These are phyloP conservation scores for Aspergillus egyptiacus DNA, from an alignment of 495 filamentous ascomycete species.

Conservation along the genomic window DNA sequence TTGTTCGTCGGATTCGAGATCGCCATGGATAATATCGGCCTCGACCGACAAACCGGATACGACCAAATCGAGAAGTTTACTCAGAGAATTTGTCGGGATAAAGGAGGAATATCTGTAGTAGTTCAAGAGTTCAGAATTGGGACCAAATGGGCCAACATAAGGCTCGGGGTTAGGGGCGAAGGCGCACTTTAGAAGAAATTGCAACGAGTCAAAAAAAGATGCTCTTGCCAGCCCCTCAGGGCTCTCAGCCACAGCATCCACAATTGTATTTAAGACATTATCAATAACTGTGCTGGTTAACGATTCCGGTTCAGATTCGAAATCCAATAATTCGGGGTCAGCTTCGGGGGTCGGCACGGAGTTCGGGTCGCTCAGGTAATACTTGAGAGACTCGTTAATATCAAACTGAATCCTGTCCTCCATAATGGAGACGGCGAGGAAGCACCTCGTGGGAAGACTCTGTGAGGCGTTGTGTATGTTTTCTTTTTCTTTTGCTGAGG, in stretches of 20 bases:
- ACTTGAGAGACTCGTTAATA: slow-evolving; percentile 90
- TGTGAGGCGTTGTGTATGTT: slow-evolving; percentile 1
- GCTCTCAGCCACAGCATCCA: slow-evolving; percentile 87
- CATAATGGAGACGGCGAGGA: slow-evolving; percentile 49
- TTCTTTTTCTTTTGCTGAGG: not conserved
- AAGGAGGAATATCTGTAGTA: slow-evolving; percentile 71
- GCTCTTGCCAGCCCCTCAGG: slow-evolving; percentile 78
- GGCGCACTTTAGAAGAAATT: slow-evolving; percentile 94
- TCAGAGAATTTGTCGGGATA: slow-evolving; percentile 72
- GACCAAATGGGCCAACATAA: slow-evolving; percentile 31
- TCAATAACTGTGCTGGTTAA: slow-evolving; percentile 73
- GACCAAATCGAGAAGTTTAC: slow-evolving; percentile 89
- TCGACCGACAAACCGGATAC: slow-evolving; percentile 91
- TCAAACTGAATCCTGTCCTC: slow-evolving; percentile 75
- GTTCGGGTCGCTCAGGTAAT: slow-evolving; percentile 87
- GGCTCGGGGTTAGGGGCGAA: slow-evolving; percentile 52
- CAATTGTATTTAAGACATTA: slow-evolving; percentile 79
- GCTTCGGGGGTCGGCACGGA: slow-evolving; percentile 82
- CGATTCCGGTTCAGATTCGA: slow-evolving; percentile 84
- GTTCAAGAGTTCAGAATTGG: slow-evolving; percentile 60
- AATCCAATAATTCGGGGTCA: slow-evolving; percentile 75
- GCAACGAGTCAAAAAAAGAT: slow-evolving; percentile 81
- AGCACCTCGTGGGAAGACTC: slow-evolving; percentile 15
- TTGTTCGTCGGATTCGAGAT: slow-evolving; percentile 87
- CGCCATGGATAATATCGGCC: slow-evolving; percentile 76